phyloP scores from a whole-genome alignment of 306 rosid species.

The Acmispon strigosus region DNA sequence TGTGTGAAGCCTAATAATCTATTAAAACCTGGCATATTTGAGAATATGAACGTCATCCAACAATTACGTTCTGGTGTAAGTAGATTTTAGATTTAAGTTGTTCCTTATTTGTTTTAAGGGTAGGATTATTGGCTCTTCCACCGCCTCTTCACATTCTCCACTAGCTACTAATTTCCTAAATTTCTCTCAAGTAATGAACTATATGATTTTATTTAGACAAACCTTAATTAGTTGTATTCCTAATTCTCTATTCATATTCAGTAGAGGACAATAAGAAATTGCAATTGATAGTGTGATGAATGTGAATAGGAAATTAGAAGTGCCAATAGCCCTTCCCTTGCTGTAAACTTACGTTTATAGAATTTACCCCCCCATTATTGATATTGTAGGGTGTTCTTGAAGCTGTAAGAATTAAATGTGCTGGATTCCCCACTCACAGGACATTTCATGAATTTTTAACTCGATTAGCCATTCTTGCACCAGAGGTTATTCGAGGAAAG shows the following conservation, averaged over 20 bases:
- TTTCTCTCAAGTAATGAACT: not conserved
- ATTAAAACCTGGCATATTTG: conserved; percentile 59
- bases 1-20: conserved; percentile 82
- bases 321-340: not conserved
- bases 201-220: not conserved
- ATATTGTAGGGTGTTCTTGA: conserved; percentile 86
- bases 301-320: conserved; percentile 8
- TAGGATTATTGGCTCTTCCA: conserved; percentile 1
- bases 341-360: conserved; percentile 21
- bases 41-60: conserved; percentile 62
- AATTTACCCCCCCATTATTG: conserved; percentile 28
- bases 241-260: conserved; percentile 4
- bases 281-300: not conserved
- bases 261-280: not conserved
- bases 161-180: not conserved
- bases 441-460: conserved; percentile 59
- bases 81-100: conserved; percentile 24
- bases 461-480: conserved; percentile 65
- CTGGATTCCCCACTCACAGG: conserved; percentile 88
- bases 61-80: conserved; percentile 91
- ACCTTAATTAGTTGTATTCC: not conserved
- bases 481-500: conserved; percentile 66
- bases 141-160: conserved; percentile 5
- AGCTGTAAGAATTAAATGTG: conserved; percentile 90
- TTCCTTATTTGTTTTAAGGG: conserved; percentile 15